Evolutionary conservation across 768 basidiomycete genomes (phyloP).

Genomic region (Rhizopogon sp.): DNA sequence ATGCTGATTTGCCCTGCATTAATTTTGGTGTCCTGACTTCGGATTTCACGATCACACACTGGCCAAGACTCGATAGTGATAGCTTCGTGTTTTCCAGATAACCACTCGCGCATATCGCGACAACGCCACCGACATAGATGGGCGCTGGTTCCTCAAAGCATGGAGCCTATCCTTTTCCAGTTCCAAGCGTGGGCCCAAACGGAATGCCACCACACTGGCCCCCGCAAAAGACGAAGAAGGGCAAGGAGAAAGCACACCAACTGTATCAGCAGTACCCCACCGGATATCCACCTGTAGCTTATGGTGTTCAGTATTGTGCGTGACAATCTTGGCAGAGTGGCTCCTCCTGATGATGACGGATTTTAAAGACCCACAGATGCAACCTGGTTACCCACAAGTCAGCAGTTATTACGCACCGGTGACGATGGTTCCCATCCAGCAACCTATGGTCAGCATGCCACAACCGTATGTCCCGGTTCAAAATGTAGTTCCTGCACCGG

Average conservation of each 20-base stretch:
- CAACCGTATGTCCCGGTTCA: constrained; percentile 23
- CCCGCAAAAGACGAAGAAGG: constrained; percentile 14
- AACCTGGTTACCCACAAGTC: constrained; percentile 14
- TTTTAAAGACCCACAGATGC: constrained; percentile 19
- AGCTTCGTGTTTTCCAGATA: constrained; percentile 1
- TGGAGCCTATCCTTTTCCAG: constrained; percentile 14
- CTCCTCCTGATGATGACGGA: constrained; percentile 9
- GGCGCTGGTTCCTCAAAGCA: constrained; percentile 19
- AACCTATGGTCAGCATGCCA: constrained; percentile 23
- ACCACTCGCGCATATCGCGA: background rate
- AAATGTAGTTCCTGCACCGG: constrained; percentile 8
- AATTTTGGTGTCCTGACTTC: background rate
- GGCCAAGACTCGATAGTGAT: background rate
- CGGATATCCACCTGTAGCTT: constrained; percentile 8
- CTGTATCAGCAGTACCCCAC: constrained; percentile 12
- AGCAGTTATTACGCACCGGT: constrained; percentile 24
- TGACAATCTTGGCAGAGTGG: background rate
- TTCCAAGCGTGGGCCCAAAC: constrained; percentile 5
- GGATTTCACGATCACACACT: background rate
- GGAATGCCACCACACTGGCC: constrained; percentile 16
- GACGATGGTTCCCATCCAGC: constrained; percentile 19
- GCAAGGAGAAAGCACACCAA: constrained; percentile 12
- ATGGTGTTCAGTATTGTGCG: constrained; percentile 22
- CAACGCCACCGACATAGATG: constrained; percentile 12
- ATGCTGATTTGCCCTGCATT: background rate